Evolutionary conservation across 139 green algal species (phyloP).

Genomic region (Tetradesmus lagerheimii): DNA sequence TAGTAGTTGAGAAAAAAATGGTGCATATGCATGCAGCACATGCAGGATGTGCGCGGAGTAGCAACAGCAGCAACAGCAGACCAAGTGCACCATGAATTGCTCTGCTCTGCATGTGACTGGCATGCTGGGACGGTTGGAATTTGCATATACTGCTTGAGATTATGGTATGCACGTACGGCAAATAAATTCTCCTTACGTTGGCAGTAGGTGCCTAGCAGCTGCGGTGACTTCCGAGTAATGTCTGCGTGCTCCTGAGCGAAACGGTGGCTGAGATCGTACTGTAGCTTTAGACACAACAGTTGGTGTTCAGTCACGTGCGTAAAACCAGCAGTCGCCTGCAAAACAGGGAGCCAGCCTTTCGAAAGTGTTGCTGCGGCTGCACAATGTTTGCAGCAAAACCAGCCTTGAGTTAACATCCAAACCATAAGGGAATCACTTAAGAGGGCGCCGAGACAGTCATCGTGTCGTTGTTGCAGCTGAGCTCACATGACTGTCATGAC

Average conservation of each 20-base stretch:
- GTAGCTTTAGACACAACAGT: no score
- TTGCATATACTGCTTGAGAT: not conserved
- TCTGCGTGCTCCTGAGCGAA: not conserved
- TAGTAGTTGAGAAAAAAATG: not conserved
- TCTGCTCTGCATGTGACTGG: not conserved
- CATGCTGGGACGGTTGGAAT: not conserved
- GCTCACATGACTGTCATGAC: slow-evolving; percentile 1
- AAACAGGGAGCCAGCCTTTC: not conserved
- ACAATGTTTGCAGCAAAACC: not conserved
- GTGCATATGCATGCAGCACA: not conserved
- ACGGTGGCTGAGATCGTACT: no score
- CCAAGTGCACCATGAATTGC: not conserved
- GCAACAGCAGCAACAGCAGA: not conserved
- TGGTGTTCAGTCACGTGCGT: no score
- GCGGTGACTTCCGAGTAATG: not conserved
- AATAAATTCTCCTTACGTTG: not conserved
- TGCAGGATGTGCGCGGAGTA: not conserved
- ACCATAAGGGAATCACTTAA: not conserved
- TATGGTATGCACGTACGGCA: not conserved
- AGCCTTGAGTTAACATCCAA: not conserved
- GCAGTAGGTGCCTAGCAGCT: not conserved
- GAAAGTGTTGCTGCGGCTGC: not conserved
- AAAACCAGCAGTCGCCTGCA: no score
- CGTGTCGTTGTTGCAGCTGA: not conserved
- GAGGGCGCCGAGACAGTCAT: no score